Percentiles rank a stretch among this genome's conserved stretches.
These are phyloP conservation scores for Lyophyllum atratum DNA, from an alignment of 768 basidiomycete species.

Conservation along the genomic window DNA sequence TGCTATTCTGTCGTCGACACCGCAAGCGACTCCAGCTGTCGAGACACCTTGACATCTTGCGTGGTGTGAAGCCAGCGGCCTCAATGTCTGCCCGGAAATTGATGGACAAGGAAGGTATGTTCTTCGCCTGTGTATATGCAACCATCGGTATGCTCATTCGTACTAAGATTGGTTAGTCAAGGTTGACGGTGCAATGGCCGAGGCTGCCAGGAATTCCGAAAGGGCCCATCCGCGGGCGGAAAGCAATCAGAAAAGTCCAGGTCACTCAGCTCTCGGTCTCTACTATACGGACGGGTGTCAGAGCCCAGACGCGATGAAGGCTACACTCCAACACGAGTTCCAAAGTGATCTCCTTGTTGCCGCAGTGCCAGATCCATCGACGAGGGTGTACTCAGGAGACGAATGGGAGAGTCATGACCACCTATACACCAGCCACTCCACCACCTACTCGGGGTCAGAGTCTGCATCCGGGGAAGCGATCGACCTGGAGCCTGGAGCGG, in stretches of 20 bases:
- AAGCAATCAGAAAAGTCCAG: background rate
- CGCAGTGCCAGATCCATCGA: background rate
- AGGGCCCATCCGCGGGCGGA: slow-evolving; percentile 1
- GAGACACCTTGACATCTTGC: background rate
- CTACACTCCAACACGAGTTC: background rate
- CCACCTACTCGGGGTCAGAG: background rate
- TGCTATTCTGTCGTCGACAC: slow-evolving; percentile 3
- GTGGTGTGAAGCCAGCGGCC: background rate
- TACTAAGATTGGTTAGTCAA: slow-evolving; percentile 4
- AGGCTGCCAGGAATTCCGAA: slow-evolving; percentile 7
- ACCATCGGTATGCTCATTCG: background rate
- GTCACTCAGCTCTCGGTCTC: background rate
- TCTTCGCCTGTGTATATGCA: no score
- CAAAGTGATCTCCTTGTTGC: background rate
- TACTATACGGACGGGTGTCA: background rate
- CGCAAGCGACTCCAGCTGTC: background rate
- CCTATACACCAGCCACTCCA: background rate
- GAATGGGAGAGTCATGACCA: background rate
- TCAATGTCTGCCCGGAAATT: background rate
- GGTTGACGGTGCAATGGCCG: slow-evolving; percentile 4
- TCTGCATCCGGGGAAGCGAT: background rate
- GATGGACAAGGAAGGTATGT: slow-evolving; percentile 2
- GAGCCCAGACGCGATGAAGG: background rate
- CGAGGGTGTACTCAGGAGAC: background rate
- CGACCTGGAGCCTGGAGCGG: background rate